Evolutionary conservation across 345 rosid species (phyloP).

Genomic region (Abelmoschus esculentus): DNA sequence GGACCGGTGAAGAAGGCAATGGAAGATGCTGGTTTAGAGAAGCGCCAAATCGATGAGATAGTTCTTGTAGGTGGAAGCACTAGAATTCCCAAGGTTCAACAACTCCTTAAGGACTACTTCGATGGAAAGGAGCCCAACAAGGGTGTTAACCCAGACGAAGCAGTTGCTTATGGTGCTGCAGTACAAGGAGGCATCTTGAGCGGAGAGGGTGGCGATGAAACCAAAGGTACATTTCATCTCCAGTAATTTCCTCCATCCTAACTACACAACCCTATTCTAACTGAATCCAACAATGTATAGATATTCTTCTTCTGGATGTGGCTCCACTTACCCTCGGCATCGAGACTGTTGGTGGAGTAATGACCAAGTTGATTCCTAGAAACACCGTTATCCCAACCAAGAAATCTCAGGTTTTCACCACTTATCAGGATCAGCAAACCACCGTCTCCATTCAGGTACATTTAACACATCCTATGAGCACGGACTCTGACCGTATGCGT

Average conservation of each 20-base stretch:
- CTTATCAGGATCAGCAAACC: constrained; percentile 98
- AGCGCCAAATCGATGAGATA: constrained; percentile 91
- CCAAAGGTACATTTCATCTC: constrained; percentile 60
- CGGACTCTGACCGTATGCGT: background rate
- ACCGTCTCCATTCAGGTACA: constrained; percentile 88
- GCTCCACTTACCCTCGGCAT: constrained; percentile 96
- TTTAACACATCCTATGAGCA: background rate
- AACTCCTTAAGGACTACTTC: constrained; percentile 89
- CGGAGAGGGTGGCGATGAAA: constrained; percentile 99
- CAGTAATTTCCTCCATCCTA: background rate
- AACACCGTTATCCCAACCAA: constrained; percentile 97
- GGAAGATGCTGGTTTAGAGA: constrained; percentile 90
- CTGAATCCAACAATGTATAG: constrained; percentile 24
- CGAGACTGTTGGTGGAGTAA: constrained; percentile 97
- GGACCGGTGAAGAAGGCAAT: constrained; percentile 99
- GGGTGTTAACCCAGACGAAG: constrained; percentile 99
- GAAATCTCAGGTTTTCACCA: constrained; percentile 96
- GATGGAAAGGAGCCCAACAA: constrained; percentile 98
- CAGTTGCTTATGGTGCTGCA: constrained; percentile 97
- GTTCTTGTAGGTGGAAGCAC: constrained; percentile 99
- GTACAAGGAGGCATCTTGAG: constrained; percentile 98
- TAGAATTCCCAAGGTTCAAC: constrained; percentile 97
- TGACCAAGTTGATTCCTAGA: constrained; percentile 98
- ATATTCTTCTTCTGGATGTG: constrained; percentile 90
- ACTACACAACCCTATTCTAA: background rate